phyloP scores from a whole-genome alignment of 1,284 basidiomycete species.

The Malassezia yamatoensis region DNA sequence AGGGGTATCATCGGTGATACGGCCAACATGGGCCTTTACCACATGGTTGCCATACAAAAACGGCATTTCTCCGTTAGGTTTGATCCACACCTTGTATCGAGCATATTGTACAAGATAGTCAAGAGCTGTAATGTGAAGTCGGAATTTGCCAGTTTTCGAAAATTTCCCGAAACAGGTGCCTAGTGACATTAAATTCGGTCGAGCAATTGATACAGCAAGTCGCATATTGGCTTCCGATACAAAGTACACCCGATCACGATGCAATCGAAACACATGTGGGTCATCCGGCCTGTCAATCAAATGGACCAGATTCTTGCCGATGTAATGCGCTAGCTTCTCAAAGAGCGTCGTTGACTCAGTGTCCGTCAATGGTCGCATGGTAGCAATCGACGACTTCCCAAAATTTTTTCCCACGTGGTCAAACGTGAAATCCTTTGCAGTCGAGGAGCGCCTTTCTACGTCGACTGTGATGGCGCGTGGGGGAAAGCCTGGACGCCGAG shows the following conservation, averaged over 20 bases:
- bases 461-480: neutral
- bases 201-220: slow-evolving; percentile 77
- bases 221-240: slow-evolving; percentile 59
- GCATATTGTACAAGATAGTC: slow-evolving; percentile 93
- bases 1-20: slow-evolving; percentile 96
- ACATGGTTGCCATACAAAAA: slow-evolving; percentile 99
- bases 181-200: slow-evolving; percentile 81
- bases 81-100: slow-evolving; percentile 99
- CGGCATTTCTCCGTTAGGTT: slow-evolving; percentile 97
- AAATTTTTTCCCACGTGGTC: slow-evolving; percentile 7
- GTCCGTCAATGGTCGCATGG: slow-evolving; percentile 49
- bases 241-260: slow-evolving; percentile 46
- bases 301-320: slow-evolving; percentile 77
- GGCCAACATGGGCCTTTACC: slow-evolving; percentile 93
- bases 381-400: slow-evolving; percentile 19
- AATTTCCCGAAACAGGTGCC: slow-evolving; percentile 98
- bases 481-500: neutral
- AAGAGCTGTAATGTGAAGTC: slow-evolving; percentile 83
- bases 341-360: slow-evolving; percentile 58
- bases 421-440: neutral
- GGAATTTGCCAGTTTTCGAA: slow-evolving; percentile 93
- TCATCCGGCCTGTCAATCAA: slow-evolving; percentile 45
- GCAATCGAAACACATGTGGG: slow-evolving; percentile 48
- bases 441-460: too few species aligned
- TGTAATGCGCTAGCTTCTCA: slow-evolving; percentile 80